Conservation (phyloP, 2,329 filamentous ascomycete species). For the Ophiocordyceps camponoti-saundersi region DNA sequence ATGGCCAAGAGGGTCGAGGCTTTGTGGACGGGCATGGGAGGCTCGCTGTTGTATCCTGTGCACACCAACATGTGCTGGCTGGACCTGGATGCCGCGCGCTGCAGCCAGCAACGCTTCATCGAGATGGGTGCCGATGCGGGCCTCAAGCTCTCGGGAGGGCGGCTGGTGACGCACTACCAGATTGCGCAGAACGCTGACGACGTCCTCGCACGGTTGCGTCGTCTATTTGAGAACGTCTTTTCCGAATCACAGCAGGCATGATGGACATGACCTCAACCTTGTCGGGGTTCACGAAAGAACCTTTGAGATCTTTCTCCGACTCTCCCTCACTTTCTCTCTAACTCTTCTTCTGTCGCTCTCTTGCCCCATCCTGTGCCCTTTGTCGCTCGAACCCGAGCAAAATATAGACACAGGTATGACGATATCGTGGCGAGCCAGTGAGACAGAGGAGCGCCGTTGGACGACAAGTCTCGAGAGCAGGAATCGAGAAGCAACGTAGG, state of each 20-base stretch:
- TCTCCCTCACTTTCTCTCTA: no score
- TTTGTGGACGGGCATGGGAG: conserved; percentile 56
- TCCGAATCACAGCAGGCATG: neutral
- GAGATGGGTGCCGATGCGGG: conserved; percentile 23
- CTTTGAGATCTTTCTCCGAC: no score
- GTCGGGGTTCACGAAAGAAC: no score
- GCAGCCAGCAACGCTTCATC: conserved; percentile 18
- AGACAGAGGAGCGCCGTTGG: no score
- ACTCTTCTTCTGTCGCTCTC: no score
- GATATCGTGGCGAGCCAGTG: no score
- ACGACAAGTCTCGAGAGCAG: no score
- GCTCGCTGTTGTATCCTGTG: conserved; percentile 48
- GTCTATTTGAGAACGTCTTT: conserved; percentile 29
- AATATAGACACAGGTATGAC: no score
- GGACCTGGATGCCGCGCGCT: conserved; percentile 46
- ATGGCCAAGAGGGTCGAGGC: conserved; percentile 47
- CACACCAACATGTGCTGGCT: conserved; percentile 93
- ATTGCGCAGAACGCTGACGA: conserved; percentile 43
- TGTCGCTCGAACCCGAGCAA: no score
- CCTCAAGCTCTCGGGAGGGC: conserved; percentile 20
- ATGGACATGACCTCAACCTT: no score
- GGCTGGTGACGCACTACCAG: conserved; percentile 37
- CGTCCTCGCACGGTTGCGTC: conserved; percentile 37
- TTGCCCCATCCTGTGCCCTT: no score
- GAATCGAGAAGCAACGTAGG: no score